Evolutionary conservation across 2,329 filamentous ascomycete species (phyloP).

Genomic region (Clathrospora elynae): DNA sequence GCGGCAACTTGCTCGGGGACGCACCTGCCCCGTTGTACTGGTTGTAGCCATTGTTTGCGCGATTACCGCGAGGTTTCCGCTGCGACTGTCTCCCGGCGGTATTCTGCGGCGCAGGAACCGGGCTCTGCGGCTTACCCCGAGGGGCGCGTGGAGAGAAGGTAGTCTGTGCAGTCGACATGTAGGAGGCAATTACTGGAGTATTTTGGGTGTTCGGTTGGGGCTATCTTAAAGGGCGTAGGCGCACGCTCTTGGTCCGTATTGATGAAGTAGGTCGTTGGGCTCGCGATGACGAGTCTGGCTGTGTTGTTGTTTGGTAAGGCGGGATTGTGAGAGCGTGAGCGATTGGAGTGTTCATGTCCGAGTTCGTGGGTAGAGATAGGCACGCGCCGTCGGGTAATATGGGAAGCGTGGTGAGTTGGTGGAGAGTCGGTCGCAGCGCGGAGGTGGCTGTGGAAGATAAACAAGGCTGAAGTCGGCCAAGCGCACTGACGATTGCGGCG

Average conservation of each 20-base stretch:
- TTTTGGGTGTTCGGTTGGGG: conserved; percentile 10
- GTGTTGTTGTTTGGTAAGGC: conserved; percentile 26
- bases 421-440: conserved; percentile 22
- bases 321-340: conserved; percentile 25
- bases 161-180: conserved; percentile 43
- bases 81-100: conserved; percentile 36
- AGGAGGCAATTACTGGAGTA: conserved; percentile 13
- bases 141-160: conserved; percentile 43
- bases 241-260: conserved; percentile 24
- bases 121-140: conserved; percentile 42
- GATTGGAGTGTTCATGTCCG: conserved; percentile 46
- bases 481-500: conserved; percentile 26
- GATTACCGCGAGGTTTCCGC: conserved; percentile 41
- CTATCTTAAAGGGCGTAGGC: conserved; percentile 37
- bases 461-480: conserved; percentile 22
- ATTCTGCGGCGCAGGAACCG: conserved; percentile 32
- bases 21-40: conserved; percentile 22
- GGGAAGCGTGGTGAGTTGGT: conserved; percentile 15
- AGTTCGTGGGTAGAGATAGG: conserved; percentile 30
- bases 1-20: conserved; percentile 21
- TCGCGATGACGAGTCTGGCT: conserved; percentile 32
- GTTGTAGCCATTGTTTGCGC: conserved; percentile 36
- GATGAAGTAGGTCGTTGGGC: conserved; percentile 20
- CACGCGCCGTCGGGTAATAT: conserved; percentile 25
- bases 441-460: conserved; percentile 27